Conservation (phyloP, 176 grass and related monocot genomes). For the Carex kokanica region DNA sequence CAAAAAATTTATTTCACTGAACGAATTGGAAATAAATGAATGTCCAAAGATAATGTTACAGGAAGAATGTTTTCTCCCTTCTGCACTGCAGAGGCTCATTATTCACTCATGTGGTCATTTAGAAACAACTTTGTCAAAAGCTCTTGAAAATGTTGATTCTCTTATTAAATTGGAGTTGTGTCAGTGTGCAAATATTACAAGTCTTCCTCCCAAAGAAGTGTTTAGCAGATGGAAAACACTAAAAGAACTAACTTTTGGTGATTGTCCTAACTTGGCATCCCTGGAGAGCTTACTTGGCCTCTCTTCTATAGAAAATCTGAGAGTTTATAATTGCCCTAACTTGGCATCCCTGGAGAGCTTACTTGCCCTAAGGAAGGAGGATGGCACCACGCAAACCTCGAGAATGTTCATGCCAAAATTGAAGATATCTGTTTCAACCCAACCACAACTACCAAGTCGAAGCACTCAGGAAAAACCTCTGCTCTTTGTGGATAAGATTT, state of each 20-base stretch:
- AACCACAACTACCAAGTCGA: neutral
- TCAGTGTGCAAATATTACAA: neutral
- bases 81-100: neutral
- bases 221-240: neutral
- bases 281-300: neutral
- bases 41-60: neutral
- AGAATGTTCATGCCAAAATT: no score
- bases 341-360: neutral
- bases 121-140: neutral
- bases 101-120: neutral
- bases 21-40: no score
- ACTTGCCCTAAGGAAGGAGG: neutral
- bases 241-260: no score
- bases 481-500: neutral
- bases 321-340: neutral
- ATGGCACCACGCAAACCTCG: neutral
- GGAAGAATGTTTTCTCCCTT: constrained; percentile 7
- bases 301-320: neutral
- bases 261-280: neutral
- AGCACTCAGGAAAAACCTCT: neutral
- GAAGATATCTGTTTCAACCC: neutral
- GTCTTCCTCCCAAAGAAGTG: neutral
- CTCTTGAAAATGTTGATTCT: constrained; percentile 4
- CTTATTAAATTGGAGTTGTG: neutral
- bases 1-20: constrained; percentile 20